Evolutionary conservation across 1,139 yeast species (phyloP).

Genomic region (Candida smagusa): DNA sequence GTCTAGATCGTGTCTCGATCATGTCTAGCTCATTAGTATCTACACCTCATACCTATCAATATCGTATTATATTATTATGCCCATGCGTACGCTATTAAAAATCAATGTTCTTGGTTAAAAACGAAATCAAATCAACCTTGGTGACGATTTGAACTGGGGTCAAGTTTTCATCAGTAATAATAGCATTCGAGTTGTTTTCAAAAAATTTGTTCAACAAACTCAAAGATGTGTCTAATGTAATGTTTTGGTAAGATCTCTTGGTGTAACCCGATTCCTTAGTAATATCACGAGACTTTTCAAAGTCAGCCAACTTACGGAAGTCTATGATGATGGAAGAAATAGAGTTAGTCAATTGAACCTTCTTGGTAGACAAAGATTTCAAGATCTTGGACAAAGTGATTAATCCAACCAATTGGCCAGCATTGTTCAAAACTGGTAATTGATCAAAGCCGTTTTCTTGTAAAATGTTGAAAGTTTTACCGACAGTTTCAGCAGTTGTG

Average conservation of each 20-base stretch:
- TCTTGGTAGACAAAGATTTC: conserved; percentile 63
- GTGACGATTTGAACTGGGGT: conserved; percentile 84
- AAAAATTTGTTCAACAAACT: conserved; percentile 73
- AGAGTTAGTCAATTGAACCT: conserved; percentile 56
- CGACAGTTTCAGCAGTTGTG: conserved; percentile 56
- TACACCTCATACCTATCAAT: not conserved
- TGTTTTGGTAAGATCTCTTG: conserved; percentile 64
- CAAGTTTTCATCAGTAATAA: conserved; percentile 68
- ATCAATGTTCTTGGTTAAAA: conserved; percentile 43
- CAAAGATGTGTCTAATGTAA: conserved; percentile 67
- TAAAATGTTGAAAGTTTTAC: conserved; percentile 66
- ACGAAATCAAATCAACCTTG: conserved; percentile 79
- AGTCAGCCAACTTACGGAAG: conserved; percentile 69
- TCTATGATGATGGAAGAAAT: conserved; percentile 67
- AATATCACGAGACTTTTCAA: conserved; percentile 64
- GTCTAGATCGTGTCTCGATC: too few relatives aligned
- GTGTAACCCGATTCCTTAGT: conserved; percentile 58
- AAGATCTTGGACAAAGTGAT: conserved; percentile 75
- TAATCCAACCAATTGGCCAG: conserved; percentile 69
- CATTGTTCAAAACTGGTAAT: conserved; percentile 65
- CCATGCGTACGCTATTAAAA: conserved; percentile 7
- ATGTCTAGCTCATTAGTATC: too few relatives aligned
- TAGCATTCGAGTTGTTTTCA: conserved; percentile 83
- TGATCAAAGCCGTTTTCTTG: conserved; percentile 83
- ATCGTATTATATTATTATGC: not conserved